A percentile compares a stretch with the other conserved stretches of the same genome.
These are phyloP conservation scores for Nymphaea colorata DNA, from an alignment of 164 flowering plant genomes.

Conservation along the genomic window DNA sequence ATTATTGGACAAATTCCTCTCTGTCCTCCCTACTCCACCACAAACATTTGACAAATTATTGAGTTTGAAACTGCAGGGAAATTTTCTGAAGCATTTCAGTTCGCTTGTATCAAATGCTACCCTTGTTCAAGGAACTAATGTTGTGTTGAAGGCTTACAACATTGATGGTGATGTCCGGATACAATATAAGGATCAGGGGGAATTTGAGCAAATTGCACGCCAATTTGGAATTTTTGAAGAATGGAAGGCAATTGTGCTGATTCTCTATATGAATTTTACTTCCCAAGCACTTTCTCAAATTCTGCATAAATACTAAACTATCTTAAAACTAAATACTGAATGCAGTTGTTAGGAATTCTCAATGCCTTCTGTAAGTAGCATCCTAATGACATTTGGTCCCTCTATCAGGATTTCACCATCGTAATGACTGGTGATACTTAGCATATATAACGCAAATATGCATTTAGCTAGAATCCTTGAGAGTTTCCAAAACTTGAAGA, in stretches of 20 bases:
- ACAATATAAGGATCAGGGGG: slow-evolving; percentile 48
- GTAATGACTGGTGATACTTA: no score
- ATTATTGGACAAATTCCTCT: no score
- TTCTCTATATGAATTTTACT: slow-evolving; percentile 1
- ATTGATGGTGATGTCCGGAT: slow-evolving; percentile 79
- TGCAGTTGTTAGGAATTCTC: no score
- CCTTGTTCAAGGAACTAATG: slow-evolving; percentile 58
- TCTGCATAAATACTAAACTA: background rate
- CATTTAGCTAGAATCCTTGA: no score
- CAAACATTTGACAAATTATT: background rate
- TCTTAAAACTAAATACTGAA: no score
- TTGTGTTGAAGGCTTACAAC: slow-evolving; percentile 56
- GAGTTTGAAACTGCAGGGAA: slow-evolving; percentile 34
- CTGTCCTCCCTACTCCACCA: no score
- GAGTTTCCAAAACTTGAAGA: no score
- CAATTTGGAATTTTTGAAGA: slow-evolving; percentile 94
- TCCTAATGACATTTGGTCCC: no score
- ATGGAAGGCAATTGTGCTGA: slow-evolving; percentile 63
- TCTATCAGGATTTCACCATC: no score
- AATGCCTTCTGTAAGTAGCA: no score
- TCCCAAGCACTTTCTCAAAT: background rate
- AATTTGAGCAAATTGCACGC: slow-evolving; percentile 63
- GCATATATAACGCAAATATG: no score
- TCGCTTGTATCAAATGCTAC: slow-evolving; percentile 56
- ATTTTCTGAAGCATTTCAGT: slow-evolving; percentile 53